phyloP scores from a whole-genome alignment of 2,329 filamentous ascomycete genomes.

The Diplodia seriata region DNA sequence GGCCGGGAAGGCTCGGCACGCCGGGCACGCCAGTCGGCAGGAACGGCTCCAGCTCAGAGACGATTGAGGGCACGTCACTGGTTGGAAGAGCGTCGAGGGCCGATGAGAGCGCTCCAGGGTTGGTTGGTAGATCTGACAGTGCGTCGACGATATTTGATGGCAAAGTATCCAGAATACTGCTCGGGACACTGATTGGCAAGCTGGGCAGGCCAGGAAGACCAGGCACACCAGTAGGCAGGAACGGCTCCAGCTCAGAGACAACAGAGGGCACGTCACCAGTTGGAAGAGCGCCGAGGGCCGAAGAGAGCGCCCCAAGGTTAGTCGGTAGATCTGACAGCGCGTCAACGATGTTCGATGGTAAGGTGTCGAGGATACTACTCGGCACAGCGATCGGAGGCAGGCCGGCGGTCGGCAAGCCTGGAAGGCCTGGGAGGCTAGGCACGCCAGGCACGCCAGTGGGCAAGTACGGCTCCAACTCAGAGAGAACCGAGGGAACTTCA shows the following conservation, averaged over 20 bases:
- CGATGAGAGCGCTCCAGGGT: neutral
- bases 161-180: neutral
- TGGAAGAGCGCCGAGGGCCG: neutral
- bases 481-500: neutral
- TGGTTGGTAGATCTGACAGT: neutral
- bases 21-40: neutral
- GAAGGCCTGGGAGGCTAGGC: neutral
- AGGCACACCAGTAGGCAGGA: neutral
- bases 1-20: neutral
- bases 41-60: neutral
- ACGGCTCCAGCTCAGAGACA: neutral
- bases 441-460: neutral
- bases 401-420: neutral
- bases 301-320: slow-evolving; percentile 1
- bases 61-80: neutral
- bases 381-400: neutral
- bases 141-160: slow-evolving; percentile 4
- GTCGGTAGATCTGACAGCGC: neutral
- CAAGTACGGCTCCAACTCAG: neutral
- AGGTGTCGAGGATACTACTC: neutral
- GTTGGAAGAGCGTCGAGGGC: neutral
- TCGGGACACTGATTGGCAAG: too few species aligned
- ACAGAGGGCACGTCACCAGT: neutral
- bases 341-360: neutral
- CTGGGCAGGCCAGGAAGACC: neutral